phyloP scores from a whole-genome alignment of 345 rosid genomes.

The Gossypium herbaceum region DNA sequence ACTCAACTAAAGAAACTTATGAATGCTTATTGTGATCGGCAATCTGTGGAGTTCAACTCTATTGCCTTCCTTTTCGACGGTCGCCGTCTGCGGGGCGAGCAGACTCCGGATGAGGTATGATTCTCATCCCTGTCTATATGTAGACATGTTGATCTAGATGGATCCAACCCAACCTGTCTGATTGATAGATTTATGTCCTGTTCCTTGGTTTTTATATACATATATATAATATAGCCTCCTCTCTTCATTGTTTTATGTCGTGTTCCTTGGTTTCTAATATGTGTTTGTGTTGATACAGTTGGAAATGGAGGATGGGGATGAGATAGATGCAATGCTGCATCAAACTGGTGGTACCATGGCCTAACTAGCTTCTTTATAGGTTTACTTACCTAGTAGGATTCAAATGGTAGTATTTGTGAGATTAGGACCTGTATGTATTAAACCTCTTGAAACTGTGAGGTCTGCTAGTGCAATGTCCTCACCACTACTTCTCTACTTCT shows the following conservation, averaged over 20 bases:
- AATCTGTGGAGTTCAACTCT: slow-evolving; percentile 67
- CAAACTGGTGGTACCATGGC: slow-evolving; percentile 60
- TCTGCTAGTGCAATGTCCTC: neutral
- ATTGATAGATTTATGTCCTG: too few species aligned
- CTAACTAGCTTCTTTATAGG: neutral
- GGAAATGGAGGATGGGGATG: slow-evolving; percentile 94
- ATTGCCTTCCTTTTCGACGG: slow-evolving; percentile 90
- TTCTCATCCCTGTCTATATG: too few species aligned
- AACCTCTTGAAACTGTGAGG: neutral
- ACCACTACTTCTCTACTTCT: neutral
- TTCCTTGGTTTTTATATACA: too few species aligned
- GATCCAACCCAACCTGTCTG: neutral
- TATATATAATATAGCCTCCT: too few species aligned
- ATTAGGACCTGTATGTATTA: neutral
- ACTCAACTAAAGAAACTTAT: slow-evolving; percentile 86
- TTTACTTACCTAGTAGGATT: neutral
- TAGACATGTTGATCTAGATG: neutral
- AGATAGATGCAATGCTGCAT: slow-evolving; percentile 25
- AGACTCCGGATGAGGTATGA: slow-evolving; percentile 80
- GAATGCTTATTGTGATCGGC: slow-evolving; percentile 87
- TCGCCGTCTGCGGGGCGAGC: slow-evolving; percentile 73
- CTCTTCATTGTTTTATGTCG: neutral
- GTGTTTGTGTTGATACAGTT: slow-evolving; percentile 33
- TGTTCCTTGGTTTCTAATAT: neutral
- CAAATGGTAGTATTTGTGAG: neutral